These are phyloP conservation scores for Aspergillus olivimuriae DNA, from an alignment of 495 filamentous ascomycete genomes.

Conservation along the genomic window DNA sequence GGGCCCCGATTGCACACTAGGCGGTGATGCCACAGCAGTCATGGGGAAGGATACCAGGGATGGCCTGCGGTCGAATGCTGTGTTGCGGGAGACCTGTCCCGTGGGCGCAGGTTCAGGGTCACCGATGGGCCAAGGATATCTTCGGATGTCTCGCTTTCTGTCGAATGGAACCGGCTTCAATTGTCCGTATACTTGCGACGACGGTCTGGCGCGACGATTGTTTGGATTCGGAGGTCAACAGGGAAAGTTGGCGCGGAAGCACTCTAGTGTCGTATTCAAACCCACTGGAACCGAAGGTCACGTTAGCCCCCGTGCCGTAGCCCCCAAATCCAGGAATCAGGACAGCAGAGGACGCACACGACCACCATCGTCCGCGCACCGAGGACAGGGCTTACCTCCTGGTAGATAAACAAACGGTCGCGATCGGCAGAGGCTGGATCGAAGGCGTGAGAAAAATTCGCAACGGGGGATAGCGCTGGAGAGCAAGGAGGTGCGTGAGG, in stretches of 20 bases:
- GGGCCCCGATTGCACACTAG: constrained; percentile 73
- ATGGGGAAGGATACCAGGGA: constrained; percentile 51
- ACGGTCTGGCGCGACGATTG: neutral
- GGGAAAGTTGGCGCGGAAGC: neutral
- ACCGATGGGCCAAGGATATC: neutral
- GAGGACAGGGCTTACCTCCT: constrained; percentile 6
- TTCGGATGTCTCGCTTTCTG: too few species aligned
- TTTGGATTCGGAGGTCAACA: neutral
- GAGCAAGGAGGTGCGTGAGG: constrained; percentile 31
- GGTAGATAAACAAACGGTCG: constrained; percentile 2
- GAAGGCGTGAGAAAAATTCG: neutral
- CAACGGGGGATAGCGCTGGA: constrained; percentile 9
- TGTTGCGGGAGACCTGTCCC: neutral
- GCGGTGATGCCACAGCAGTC: constrained; percentile 95
- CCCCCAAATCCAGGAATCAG: constrained; percentile 6
- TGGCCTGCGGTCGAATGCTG: constrained; percentile 3
- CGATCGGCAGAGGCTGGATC: neutral
- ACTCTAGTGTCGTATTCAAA: constrained; percentile 10
- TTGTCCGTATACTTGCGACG: too few species aligned
- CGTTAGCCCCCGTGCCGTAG: constrained; percentile 17
- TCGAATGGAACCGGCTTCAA: too few species aligned
- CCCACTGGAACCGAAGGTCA: constrained; percentile 12
- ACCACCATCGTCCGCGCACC: neutral
- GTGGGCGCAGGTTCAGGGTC: constrained; percentile 15
- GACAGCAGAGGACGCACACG: neutral